These are phyloP conservation scores for Termitomyces sp. DNA, from an alignment of 768 basidiomycete genomes.

Conservation along the genomic window DNA sequence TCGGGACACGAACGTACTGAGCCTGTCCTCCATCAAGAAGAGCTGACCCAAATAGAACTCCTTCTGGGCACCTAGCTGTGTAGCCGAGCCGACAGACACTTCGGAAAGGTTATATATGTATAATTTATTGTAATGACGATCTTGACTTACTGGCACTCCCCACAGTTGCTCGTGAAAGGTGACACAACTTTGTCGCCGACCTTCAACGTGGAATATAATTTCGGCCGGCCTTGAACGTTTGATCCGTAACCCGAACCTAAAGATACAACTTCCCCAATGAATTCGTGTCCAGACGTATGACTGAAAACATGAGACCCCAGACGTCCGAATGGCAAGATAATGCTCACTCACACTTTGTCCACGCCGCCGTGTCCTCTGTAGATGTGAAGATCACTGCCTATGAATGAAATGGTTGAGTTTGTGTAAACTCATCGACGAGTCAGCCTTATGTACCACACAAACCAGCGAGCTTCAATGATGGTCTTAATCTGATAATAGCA, in stretches of 20 bases:
- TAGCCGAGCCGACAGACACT: slow-evolving; percentile 73
- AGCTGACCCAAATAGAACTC: slow-evolving; percentile 61
- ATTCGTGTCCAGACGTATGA: slow-evolving; percentile 69
- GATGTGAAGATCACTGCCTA: slow-evolving; percentile 67
- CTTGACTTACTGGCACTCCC: slow-evolving; percentile 70
- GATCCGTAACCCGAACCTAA: slow-evolving; percentile 55
- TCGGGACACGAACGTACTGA: slow-evolving; percentile 74
- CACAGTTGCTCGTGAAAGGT: slow-evolving; percentile 77
- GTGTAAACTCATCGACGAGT: not conserved
- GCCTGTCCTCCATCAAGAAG: slow-evolving; percentile 70
- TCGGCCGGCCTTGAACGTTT: slow-evolving; percentile 42
- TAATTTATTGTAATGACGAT: not conserved
- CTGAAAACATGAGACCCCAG: slow-evolving; percentile 24
- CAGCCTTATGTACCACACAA: slow-evolving; percentile 43
- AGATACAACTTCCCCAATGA: slow-evolving; percentile 65
- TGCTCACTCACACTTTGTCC: slow-evolving; percentile 49
- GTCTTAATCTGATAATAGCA: not conserved
- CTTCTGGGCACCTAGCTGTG: slow-evolving; percentile 60
- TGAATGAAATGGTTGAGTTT: not conserved
- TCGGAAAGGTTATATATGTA: not conserved
- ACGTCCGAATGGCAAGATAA: not conserved
- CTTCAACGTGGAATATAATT: slow-evolving; percentile 55
- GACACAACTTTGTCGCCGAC: slow-evolving; percentile 76
- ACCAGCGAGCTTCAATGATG: slow-evolving; percentile 45
- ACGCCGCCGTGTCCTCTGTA: slow-evolving; percentile 61